Percentiles rank a stretch among this genome's conserved stretches.
These are phyloP conservation scores for Ceratobasidium theobromae DNA, from an alignment of 1,284 basidiomycete species.

Conservation along the genomic window DNA sequence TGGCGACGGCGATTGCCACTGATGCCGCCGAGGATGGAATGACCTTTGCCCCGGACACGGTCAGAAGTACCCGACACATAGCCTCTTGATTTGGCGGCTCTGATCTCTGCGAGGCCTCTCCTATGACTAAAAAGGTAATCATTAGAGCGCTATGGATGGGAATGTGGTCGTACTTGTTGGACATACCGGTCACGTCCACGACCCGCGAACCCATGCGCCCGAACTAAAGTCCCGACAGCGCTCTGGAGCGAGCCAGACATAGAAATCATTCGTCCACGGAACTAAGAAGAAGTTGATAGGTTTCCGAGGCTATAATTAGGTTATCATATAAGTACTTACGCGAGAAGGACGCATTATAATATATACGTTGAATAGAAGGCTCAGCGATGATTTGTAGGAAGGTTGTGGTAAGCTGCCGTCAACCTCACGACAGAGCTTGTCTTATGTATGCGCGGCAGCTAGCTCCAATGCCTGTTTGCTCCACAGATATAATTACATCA, in stretches of 20 bases:
- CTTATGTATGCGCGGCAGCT: slow-evolving; percentile 6
- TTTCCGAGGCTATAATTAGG: neutral
- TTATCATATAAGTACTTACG: neutral
- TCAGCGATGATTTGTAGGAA: neutral
- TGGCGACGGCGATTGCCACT: slow-evolving; percentile 32
- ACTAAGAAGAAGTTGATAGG: slow-evolving; percentile 6
- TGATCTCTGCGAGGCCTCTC: slow-evolving; percentile 19
- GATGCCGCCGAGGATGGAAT: slow-evolving; percentile 32
- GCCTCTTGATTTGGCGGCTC: slow-evolving; percentile 18
- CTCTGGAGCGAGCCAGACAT: slow-evolving; percentile 22
- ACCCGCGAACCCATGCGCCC: slow-evolving; percentile 23
- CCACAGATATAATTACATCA: neutral
- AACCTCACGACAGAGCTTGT: neutral
- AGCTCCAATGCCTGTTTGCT: neutral
- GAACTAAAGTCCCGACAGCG: slow-evolving; percentile 29
- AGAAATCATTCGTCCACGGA: slow-evolving; percentile 29
- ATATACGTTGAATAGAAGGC: neutral
- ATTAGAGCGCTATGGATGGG: neutral
- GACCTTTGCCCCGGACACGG: slow-evolving; percentile 32
- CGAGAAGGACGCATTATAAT: slow-evolving; percentile 29
- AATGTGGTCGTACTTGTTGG: neutral
- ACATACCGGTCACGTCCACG: slow-evolving; percentile 29
- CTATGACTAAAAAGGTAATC: slow-evolving; percentile 9
- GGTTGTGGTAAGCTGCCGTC: slow-evolving; percentile 27
- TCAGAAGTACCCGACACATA: slow-evolving; percentile 28